Evolutionary conservation across 345 rosid genomes (phyloP).

Genomic region (Raphanus raphanistrum): DNA sequence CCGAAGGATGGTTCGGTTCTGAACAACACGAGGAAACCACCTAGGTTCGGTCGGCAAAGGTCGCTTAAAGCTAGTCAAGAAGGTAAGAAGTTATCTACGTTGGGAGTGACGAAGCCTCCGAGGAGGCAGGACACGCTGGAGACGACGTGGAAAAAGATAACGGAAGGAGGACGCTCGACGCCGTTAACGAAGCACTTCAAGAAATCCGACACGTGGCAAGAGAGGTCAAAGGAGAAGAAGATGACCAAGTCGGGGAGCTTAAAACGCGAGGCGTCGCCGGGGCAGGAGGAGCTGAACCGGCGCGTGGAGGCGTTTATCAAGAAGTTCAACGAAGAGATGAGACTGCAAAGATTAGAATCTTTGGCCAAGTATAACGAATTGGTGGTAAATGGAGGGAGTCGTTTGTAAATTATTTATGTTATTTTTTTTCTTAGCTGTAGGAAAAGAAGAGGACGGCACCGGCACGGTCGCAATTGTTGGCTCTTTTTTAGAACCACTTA

Average conservation of each 20-base stretch:
- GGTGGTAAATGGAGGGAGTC: constrained; percentile 38
- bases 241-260: constrained; percentile 70
- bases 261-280: constrained; percentile 62
- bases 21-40: constrained; percentile 46
- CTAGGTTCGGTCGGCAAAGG: constrained; percentile 56
- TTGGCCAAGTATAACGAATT: constrained; percentile 32
- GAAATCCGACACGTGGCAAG: constrained; percentile 81
- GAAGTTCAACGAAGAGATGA: constrained; percentile 68
- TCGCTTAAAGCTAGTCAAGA: constrained; percentile 51
- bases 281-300: constrained; percentile 91
- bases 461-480: constrained; percentile 30
- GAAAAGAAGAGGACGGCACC: constrained; percentile 27
- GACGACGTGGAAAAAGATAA: constrained; percentile 85
- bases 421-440: neutral
- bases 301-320: constrained; percentile 89
- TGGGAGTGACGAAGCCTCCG: constrained; percentile 46
- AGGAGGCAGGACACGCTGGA: constrained; percentile 80
- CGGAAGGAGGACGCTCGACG: constrained; percentile 87
- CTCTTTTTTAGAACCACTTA: constrained; percentile 2
- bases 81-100: constrained; percentile 53
- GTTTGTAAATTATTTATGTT: constrained; percentile 19
- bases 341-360: constrained; percentile 39
- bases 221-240: constrained; percentile 7
- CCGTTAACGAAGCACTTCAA: constrained; percentile 74
- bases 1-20: constrained; percentile 42